Evolutionary conservation across 176 grass and related monocot genomes (phyloP).

Genomic region (Bromus sterilis): DNA sequence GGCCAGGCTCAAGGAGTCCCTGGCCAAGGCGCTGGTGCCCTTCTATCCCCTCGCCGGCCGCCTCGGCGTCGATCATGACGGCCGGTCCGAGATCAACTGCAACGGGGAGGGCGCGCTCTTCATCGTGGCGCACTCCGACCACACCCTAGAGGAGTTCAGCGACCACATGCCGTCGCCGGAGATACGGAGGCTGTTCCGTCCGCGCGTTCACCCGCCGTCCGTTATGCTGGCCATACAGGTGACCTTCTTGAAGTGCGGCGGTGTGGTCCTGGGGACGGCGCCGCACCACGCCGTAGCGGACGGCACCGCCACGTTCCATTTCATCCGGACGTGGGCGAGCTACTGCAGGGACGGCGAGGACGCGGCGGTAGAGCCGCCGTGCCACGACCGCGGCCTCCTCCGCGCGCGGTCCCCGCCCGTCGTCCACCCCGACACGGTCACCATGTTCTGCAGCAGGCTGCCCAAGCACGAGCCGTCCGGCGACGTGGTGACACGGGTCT

Average conservation of each 20-base stretch:
- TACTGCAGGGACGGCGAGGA: background rate
- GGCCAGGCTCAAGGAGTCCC: constrained; percentile 1
- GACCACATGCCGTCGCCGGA: constrained; percentile 1
- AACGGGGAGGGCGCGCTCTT: constrained; percentile 35
- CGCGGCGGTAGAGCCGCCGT: background rate
- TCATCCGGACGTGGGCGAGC: background rate
- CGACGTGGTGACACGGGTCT: background rate
- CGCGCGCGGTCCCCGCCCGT: background rate
- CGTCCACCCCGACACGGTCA: background rate
- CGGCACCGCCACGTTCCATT: background rate
- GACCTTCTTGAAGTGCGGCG: background rate
- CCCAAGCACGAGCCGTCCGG: background rate
- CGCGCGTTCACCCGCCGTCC: background rate
- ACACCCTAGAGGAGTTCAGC: background rate
- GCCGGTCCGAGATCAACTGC: constrained; percentile 19
- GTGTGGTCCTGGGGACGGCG: background rate
- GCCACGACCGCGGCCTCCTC: constrained; percentile 18
- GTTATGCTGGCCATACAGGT: constrained; percentile 18
- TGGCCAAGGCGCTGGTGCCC: constrained; percentile 18
- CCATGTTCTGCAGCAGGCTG: background rate
- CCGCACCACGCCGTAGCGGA: background rate
- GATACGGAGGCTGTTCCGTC: background rate
- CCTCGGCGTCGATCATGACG: background rate
- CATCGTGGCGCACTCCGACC: constrained; percentile 6
- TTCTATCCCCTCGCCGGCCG: constrained; percentile 45